Evolutionary conservation across 257 asterid species (phyloP).

Genomic region (Capsicum baccatum): DNA sequence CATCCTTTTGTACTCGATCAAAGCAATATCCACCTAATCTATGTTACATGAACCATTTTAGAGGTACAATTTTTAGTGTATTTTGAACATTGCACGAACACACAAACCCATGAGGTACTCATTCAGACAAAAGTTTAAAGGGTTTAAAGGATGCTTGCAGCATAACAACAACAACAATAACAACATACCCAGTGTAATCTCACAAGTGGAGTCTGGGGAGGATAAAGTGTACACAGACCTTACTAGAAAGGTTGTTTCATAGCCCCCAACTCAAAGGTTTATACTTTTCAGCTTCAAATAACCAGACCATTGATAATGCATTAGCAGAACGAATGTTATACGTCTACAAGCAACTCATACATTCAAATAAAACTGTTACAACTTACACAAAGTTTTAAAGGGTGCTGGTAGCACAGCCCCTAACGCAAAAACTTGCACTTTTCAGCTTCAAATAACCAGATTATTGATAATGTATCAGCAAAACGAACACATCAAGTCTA

Average conservation of each 20-base stretch:
- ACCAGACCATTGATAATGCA: not conserved
- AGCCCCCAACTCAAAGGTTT: not conserved
- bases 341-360: not conserved
- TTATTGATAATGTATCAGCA: not conserved
- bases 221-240: too few relatives aligned
- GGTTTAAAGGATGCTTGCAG: not conserved
- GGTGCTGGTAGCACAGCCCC: too few relatives aligned
- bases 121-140: not conserved
- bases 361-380: not conserved
- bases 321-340: not conserved
- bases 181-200: too few relatives aligned
- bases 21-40: not conserved
- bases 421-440: too few relatives aligned
- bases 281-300: slow-evolving; percentile 5
- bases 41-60: not conserved
- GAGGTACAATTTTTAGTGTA: not conserved
- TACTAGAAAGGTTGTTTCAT: not conserved
- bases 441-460: not conserved
- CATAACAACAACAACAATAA: not conserved
- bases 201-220: too few relatives aligned
- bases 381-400: too few relatives aligned
- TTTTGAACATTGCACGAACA: not conserved
- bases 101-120: not conserved
- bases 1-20: not conserved
- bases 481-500: not conserved